Evolutionary conservation across 495 filamentous ascomycete genomes (phyloP).

Genomic region (Lentithecium fluviatile): DNA sequence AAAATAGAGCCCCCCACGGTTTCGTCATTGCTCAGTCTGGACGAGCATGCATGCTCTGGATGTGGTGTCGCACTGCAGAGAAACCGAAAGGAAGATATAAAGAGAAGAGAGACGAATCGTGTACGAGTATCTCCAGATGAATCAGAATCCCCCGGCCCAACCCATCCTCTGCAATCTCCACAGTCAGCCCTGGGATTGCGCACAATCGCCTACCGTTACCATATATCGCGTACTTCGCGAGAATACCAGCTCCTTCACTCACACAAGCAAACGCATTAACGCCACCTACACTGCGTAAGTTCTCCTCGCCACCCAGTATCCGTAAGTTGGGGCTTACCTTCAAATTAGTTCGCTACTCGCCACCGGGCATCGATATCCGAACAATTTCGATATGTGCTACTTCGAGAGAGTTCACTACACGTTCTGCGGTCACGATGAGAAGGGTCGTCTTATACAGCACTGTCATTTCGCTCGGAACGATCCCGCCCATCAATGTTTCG

Average conservation of each 20-base stretch:
- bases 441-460: slow-evolving; percentile 56
- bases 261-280: no score
- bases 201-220: neutral
- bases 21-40: no score
- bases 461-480: slow-evolving; percentile 72
- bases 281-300: no score
- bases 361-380: neutral
- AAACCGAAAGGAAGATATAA: no score
- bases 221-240: no score
- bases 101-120: no score
- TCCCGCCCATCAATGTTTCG: slow-evolving; percentile 60
- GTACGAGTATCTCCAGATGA: neutral
- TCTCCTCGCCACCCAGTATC: no score
- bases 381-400: slow-evolving; percentile 56
- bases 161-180: neutral
- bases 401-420: slow-evolving; percentile 62
- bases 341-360: neutral
- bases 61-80: no score
- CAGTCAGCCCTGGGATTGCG: neutral
- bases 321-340: no score
- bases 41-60: no score
- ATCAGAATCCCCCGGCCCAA: slow-evolving; percentile 3
- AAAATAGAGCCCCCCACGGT: no score
- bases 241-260: no score
- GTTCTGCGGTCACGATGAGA: slow-evolving; percentile 54